Conservation (phyloP, 2,329 filamentous ascomycete species). For the Xylaria sp. region DNA sequence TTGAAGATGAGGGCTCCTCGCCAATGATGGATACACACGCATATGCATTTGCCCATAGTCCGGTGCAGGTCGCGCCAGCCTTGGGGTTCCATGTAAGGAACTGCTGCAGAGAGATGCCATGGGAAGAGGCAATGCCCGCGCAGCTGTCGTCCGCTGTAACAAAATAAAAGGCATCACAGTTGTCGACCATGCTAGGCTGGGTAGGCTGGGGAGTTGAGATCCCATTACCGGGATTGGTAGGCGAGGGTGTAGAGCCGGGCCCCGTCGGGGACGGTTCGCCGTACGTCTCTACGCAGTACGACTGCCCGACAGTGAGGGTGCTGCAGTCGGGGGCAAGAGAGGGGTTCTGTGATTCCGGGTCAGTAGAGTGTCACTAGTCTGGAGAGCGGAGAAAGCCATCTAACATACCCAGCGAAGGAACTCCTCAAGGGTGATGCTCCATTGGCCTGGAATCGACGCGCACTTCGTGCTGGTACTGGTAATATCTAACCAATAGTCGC, state of each 20-base stretch:
- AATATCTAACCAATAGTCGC: conserved; percentile 14
- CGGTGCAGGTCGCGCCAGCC: conserved; percentile 6
- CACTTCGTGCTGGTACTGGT: conserved; percentile 16
- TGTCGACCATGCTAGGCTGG: conserved; percentile 15
- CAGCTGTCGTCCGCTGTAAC: conserved; percentile 33
- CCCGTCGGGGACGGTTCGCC: conserved; percentile 11
- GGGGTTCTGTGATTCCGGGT: conserved; percentile 11
- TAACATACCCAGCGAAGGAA: conserved; percentile 23
- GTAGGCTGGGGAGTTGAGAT: conserved; percentile 10
- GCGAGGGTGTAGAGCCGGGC: not conserved
- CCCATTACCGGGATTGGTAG: not conserved
- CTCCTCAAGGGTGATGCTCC: conserved; percentile 6
- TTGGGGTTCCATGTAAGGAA: conserved; percentile 39
- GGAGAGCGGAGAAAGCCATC: conserved; percentile 9
- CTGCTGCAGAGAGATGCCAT: conserved; percentile 35
- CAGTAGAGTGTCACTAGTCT: conserved; percentile 2
- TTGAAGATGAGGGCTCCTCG: not conserved
- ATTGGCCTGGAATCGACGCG: conserved; percentile 6
- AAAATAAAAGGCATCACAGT: conserved; percentile 31
- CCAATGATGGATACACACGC: conserved; percentile 17
- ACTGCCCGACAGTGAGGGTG: conserved; percentile 5
- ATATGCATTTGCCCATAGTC: conserved; percentile 18
- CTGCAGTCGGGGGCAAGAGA: conserved; percentile 16
- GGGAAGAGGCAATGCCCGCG: conserved; percentile 28
- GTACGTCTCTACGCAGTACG: conserved; percentile 20